These are phyloP conservation scores for Biscogniauxia mediterranea DNA, from an alignment of 2,329 filamentous ascomycete genomes.

Conservation along the genomic window DNA sequence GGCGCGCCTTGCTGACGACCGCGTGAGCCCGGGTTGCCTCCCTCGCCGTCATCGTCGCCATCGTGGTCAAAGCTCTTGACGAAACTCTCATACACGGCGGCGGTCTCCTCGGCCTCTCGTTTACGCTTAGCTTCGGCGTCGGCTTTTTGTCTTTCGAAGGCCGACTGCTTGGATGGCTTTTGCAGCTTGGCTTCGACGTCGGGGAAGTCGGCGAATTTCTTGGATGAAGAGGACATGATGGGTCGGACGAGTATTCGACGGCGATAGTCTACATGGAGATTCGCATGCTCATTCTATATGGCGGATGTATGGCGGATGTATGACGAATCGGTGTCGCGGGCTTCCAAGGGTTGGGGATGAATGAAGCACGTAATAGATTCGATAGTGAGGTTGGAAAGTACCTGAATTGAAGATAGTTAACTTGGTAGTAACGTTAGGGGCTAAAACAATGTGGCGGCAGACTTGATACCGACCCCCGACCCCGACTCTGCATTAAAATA, in stretches of 20 bases:
- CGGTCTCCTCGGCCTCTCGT: constrained; percentile 82
- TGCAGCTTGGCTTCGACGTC: constrained; percentile 75
- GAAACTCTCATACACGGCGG: constrained; percentile 83
- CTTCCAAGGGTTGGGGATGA: too few relatives aligned
- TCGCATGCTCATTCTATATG: neutral
- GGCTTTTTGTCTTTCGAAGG: constrained; percentile 84
- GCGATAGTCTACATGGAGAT: neutral
- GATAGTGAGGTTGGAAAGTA: too few relatives aligned
- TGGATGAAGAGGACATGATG: constrained; percentile 44
- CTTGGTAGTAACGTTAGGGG: too few relatives aligned
- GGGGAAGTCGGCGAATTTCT: constrained; percentile 59
- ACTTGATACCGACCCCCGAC: too few relatives aligned
- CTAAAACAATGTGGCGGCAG: too few relatives aligned
- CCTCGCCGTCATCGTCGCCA: constrained; percentile 34
- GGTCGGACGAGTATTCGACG: constrained; percentile 2
- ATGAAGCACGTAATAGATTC: too few relatives aligned
- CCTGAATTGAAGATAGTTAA: too few relatives aligned
- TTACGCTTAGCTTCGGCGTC: constrained; percentile 86
- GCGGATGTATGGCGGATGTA: too few relatives aligned
- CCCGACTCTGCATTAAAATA: too few relatives aligned
- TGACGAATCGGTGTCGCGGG: neutral
- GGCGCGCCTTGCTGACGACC: constrained; percentile 19
- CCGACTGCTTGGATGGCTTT: constrained; percentile 77
- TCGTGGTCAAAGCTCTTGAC: constrained; percentile 74
- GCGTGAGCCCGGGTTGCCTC: constrained; percentile 15